Evolutionary conservation across 495 filamentous ascomycete species (phyloP).

Genomic region (Penicillium riverlandense): DNA sequence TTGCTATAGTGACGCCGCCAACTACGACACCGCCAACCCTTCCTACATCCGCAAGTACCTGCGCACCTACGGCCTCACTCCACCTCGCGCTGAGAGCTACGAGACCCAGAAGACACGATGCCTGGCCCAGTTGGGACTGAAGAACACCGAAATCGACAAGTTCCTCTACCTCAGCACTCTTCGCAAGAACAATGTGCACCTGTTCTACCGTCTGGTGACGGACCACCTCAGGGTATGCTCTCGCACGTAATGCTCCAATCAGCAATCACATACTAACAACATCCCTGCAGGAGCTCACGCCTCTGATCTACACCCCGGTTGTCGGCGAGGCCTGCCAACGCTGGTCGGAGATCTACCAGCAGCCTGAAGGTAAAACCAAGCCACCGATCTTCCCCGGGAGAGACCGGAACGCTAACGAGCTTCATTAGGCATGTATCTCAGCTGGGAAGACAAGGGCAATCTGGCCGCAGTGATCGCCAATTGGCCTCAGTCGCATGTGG

Average conservation of each 20-base stretch:
- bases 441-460: slow-evolving; percentile 80
- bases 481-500: slow-evolving; percentile 80
- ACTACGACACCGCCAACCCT: slow-evolving; percentile 57
- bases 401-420: slow-evolving; percentile 10
- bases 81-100: slow-evolving; percentile 62
- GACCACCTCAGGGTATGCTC: slow-evolving; percentile 68
- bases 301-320: slow-evolving; percentile 93
- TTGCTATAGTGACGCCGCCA: slow-evolving; percentile 26
- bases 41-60: slow-evolving; percentile 60
- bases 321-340: slow-evolving; percentile 94
- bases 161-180: slow-evolving; percentile 88
- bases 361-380: slow-evolving; percentile 64
- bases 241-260: too few species aligned
- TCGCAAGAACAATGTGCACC: slow-evolving; percentile 80
- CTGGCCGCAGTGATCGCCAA: slow-evolving; percentile 78
- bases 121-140: slow-evolving; percentile 66
- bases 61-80: slow-evolving; percentile 63
- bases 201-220: slow-evolving; percentile 91
- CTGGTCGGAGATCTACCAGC: slow-evolving; percentile 93
- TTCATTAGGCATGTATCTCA: slow-evolving; percentile 68
- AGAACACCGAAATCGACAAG: slow-evolving; percentile 79
- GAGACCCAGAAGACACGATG: slow-evolving; percentile 65
- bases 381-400: too few species aligned
- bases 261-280: too few species aligned
- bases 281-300: slow-evolving; percentile 64